Percentiles rank a stretch among this genome's conserved stretches.
Conservation (phyloP, 768 basidiomycete species). For the Tricholoma furcatifolium region DNA sequence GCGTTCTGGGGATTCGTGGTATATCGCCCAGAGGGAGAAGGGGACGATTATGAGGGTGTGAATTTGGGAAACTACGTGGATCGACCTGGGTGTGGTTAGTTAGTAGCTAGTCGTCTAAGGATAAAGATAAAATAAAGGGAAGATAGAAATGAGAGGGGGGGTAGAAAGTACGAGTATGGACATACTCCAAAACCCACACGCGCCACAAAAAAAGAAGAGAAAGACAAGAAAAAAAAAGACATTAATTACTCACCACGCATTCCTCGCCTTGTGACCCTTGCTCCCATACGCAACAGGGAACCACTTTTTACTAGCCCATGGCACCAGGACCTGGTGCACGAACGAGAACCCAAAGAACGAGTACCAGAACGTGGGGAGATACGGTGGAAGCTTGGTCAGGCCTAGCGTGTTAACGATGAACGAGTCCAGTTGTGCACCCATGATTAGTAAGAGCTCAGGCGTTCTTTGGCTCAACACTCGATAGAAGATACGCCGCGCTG, state of each 20-base stretch:
- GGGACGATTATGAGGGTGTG: conserved; percentile 71
- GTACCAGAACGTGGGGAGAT: conserved; percentile 52
- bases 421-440: conserved; percentile 1
- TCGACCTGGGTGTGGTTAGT: conserved; percentile 45
- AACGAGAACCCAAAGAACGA: conserved; percentile 57
- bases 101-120: not conserved
- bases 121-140: conserved; percentile 1
- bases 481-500: no score
- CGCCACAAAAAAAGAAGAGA: not conserved
- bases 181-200: no score
- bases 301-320: conserved; percentile 43
- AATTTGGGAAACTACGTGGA: conserved; percentile 69
- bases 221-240: no score
- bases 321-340: conserved; percentile 59
- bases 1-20: conserved; percentile 38
- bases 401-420: conserved; percentile 31
- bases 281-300: conserved; percentile 51
- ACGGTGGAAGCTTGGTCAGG: conserved; percentile 52
- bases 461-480: not conserved
- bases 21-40: conserved; percentile 54
- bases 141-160: no score
- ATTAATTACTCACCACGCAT: conserved; percentile 53
- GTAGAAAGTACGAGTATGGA: not conserved
- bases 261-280: conserved; percentile 44
- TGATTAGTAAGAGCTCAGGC: no score